These are phyloP conservation scores for Termitomyces sp. DNA, from an alignment of 768 basidiomycete species.

Conservation along the genomic window DNA sequence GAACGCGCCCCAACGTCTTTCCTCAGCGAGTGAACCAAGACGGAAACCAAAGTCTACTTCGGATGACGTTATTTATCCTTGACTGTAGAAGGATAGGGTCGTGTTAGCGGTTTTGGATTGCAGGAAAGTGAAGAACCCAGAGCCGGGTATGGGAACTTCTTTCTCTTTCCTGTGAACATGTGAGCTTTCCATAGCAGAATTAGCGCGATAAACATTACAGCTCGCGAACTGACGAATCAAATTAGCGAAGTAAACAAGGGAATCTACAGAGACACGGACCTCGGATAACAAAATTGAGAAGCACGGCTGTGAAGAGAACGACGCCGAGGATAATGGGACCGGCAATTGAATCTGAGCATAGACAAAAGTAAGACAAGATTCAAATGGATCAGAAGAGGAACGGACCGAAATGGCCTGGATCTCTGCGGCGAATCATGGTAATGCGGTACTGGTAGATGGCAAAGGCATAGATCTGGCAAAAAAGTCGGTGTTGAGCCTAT, in stretches of 20 bases:
- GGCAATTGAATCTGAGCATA: conserved; percentile 58
- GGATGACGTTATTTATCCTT: not conserved
- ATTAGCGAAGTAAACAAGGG: conserved; percentile 2
- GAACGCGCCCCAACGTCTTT: not conserved
- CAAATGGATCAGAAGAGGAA: conserved; percentile 2
- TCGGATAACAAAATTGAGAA: conserved; percentile 85
- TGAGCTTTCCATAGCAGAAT: not conserved
- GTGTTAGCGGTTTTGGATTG: not conserved
- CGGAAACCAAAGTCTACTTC: not conserved
- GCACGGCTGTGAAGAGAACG: conserved; percentile 80
- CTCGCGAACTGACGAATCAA: conserved; percentile 43
- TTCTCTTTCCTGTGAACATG: conserved; percentile 15
- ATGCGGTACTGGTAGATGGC: conserved; percentile 82
- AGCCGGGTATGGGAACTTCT: conserved; percentile 24
- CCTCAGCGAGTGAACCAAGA: not conserved
- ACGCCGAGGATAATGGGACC: conserved; percentile 84
- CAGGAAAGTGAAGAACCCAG: conserved; percentile 16
- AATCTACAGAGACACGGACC: conserved; percentile 37
- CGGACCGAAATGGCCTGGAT: conserved; percentile 86
- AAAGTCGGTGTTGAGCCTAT: not conserved
- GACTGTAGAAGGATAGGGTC: conserved; percentile 4
- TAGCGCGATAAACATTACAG: conserved; percentile 31
- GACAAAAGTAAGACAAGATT: not conserved
- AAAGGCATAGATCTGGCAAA: conserved; percentile 77
- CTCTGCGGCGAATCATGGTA: conserved; percentile 84